Evolutionary conservation across 2,329 filamentous ascomycete species (phyloP).

Genomic region (Arachnopeziza araneosa): DNA sequence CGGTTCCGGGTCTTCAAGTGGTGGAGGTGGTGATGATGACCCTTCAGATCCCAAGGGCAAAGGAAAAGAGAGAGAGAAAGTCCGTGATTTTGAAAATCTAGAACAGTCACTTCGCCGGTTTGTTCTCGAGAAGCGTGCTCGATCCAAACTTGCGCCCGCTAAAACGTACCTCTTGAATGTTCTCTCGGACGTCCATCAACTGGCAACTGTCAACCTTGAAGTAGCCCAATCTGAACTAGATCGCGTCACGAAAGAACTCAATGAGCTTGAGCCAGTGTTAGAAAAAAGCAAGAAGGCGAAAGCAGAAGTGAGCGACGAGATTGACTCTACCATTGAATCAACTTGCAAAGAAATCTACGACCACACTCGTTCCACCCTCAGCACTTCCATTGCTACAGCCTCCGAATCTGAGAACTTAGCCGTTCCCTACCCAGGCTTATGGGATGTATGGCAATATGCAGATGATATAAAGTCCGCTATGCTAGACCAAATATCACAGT

Average conservation of each 20-base stretch:
- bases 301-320: slow-evolving; percentile 71
- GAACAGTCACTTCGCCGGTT: slow-evolving; percentile 88
- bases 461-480: slow-evolving; percentile 91
- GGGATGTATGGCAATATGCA: slow-evolving; percentile 83
- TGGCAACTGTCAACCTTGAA: slow-evolving; percentile 82
- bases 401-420: slow-evolving; percentile 68
- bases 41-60: slow-evolving; percentile 62
- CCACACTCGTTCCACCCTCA: slow-evolving; percentile 71
- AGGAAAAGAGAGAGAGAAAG: slow-evolving; percentile 81
- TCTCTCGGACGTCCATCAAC: slow-evolving; percentile 74
- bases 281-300: slow-evolving; percentile 79
- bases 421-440: slow-evolving; percentile 79
- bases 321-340: slow-evolving; percentile 77
- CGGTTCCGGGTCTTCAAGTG: slow-evolving; percentile 46
- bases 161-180: slow-evolving; percentile 95
- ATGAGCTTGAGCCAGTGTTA: slow-evolving; percentile 76
- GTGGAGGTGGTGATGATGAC: slow-evolving; percentile 46
- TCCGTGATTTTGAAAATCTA: slow-evolving; percentile 82
- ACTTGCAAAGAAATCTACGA: slow-evolving; percentile 83
- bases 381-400: slow-evolving; percentile 67
- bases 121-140: slow-evolving; percentile 89
- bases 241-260: slow-evolving; percentile 73
- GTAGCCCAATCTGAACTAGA: slow-evolving; percentile 81
- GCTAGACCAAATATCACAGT: slow-evolving; percentile 77
- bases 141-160: slow-evolving; percentile 91